Evolutionary conservation across 257 asterid species (phyloP).

Genomic region (Salvia hispanica): DNA sequence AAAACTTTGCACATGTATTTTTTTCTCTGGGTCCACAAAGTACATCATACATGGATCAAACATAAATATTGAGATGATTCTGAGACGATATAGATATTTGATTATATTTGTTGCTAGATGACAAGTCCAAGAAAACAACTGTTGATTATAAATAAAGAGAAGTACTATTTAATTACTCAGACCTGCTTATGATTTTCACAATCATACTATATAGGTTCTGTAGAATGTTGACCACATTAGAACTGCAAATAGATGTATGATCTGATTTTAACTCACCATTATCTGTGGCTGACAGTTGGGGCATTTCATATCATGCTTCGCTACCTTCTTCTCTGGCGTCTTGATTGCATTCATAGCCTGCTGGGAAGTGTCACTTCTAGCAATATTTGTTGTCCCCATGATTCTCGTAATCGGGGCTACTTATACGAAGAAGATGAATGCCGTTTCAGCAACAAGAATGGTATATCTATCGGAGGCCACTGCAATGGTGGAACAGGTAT

Average conservation of each 20-base stretch:
- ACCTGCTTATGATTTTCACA: conserved; percentile 4
- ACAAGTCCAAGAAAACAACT: no score
- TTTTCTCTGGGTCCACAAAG: not conserved
- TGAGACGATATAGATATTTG: no score
- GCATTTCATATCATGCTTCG: conserved; percentile 73
- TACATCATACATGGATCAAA: no score
- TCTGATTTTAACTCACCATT: conserved; percentile 30
- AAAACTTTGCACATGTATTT: not conserved
- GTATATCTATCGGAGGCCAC: conserved; percentile 67
- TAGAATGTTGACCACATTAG: not conserved
- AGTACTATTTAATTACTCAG: not conserved
- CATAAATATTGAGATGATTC: no score
- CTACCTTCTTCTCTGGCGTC: conserved; percentile 73
- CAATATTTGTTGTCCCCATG: conserved; percentile 71
- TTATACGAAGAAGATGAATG: conserved; percentile 68
- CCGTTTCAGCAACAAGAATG: conserved; percentile 61
- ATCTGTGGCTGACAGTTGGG: conserved; percentile 57
- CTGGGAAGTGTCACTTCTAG: conserved; percentile 86
- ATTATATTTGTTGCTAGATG: no score
- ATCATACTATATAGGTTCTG: not conserved
- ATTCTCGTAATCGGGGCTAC: conserved; percentile 67
- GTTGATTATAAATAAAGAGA: no score
- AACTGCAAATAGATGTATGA: no score
- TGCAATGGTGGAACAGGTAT: conserved; percentile 80
- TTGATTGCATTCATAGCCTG: conserved; percentile 68